Conservation (phyloP, 257 asterid genomes). For the Coffea canephora region DNA sequence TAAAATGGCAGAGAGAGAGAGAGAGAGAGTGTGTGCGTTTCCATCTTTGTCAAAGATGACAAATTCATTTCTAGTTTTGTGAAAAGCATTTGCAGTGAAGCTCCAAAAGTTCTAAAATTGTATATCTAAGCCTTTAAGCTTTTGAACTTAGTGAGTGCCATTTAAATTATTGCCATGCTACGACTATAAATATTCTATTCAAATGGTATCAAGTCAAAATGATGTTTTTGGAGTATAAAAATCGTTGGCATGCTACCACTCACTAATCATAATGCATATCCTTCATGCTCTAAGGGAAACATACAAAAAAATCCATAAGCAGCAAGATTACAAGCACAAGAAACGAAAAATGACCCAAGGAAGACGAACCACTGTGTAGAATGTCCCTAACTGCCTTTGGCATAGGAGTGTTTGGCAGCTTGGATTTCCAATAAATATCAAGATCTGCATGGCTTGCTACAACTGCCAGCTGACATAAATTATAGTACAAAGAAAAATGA, state of each 20-base stretch:
- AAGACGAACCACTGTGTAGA: conserved; percentile 33
- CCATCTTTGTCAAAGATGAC: too few relatives aligned
- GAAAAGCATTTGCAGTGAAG: not conserved
- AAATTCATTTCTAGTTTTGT: too few relatives aligned
- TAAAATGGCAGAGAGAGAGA: too few relatives aligned
- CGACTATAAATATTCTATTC: not conserved
- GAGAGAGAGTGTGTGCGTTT: too few relatives aligned
- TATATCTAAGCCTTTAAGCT: not conserved
- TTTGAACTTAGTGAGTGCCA: not conserved
- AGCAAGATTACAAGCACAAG: not conserved
- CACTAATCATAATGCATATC: not conserved
- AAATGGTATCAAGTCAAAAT: too few relatives aligned
- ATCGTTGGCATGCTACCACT: too few relatives aligned
- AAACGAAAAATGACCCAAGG: not conserved
- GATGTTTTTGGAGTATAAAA: too few relatives aligned
- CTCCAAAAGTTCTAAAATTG: not conserved
- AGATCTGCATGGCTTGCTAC: conserved; percentile 62
- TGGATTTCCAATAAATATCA: conserved; percentile 63
- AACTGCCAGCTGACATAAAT: conserved; percentile 42
- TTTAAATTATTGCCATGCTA: not conserved
- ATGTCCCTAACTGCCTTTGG: conserved; percentile 66
- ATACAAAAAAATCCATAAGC: not conserved
- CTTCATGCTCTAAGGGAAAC: not conserved
- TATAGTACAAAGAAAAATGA: not conserved
- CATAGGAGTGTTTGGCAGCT: conserved; percentile 71